Conservation (phyloP, 768 basidiomycete genomes). For the Cystofilobasidium ferigula region DNA sequence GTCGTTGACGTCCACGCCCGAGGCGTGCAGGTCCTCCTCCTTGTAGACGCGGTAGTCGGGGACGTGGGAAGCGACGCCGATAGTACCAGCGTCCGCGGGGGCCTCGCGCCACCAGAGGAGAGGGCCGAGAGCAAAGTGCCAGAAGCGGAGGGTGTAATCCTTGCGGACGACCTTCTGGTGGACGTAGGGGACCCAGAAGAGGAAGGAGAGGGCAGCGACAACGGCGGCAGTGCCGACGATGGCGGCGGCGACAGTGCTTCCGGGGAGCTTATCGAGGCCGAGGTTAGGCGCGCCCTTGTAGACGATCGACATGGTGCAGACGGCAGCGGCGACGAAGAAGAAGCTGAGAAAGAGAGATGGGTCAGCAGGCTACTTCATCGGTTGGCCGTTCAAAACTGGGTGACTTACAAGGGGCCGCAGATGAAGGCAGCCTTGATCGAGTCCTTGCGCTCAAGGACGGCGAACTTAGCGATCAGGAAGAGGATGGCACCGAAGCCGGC, state of each 20-base stretch:
- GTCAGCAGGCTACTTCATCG: neutral
- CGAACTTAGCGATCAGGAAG: slow-evolving; percentile 27
- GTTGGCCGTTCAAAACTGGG: slow-evolving; percentile 15
- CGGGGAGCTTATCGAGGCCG: slow-evolving; percentile 36
- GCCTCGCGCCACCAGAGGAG: slow-evolving; percentile 39
- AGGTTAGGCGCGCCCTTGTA: slow-evolving; percentile 42
- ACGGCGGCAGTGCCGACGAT: slow-evolving; percentile 39
- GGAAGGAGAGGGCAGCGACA: slow-evolving; percentile 34
- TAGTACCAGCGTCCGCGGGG: slow-evolving; percentile 34
- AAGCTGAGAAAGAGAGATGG: slow-evolving; percentile 22
- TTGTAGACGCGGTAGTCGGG: slow-evolving; percentile 36
- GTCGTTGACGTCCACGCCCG: neutral
- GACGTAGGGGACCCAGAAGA: slow-evolving; percentile 43
- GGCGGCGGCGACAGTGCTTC: slow-evolving; percentile 35
- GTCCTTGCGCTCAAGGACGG: slow-evolving; percentile 38
- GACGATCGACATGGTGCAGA: slow-evolving; percentile 41
- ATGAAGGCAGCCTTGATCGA: slow-evolving; percentile 35
- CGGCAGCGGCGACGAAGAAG: slow-evolving; percentile 32
- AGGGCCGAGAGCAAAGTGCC: slow-evolving; percentile 43
- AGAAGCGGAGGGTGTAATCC: slow-evolving; percentile 41
- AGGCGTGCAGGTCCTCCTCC: slow-evolving; percentile 3
- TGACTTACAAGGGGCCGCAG: slow-evolving; percentile 34
- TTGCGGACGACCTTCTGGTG: slow-evolving; percentile 40
- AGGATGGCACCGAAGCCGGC: slow-evolving; percentile 10
- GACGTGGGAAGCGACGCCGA: slow-evolving; percentile 29